Percentiles rank a stretch among this genome's conserved stretches.
Conservation (phyloP, 2,329 filamentous ascomycete genomes). For the Verticillium klebahnii region DNA sequence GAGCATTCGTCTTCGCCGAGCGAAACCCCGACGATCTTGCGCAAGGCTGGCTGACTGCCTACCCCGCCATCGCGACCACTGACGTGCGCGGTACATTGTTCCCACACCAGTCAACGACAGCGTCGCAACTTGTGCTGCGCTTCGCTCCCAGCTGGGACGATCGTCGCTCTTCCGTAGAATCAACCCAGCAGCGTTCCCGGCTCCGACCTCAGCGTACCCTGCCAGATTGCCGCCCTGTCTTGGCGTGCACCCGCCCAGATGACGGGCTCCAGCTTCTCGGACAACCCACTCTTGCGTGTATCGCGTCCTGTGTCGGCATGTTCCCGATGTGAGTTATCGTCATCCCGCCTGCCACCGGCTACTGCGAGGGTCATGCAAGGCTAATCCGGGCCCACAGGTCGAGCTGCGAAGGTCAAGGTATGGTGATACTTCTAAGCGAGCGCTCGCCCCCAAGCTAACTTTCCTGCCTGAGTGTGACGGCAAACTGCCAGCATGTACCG, state of each 20-base stretch:
- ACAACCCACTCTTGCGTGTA: constrained; percentile 62
- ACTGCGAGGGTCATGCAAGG: constrained; percentile 8
- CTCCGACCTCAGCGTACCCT: neutral
- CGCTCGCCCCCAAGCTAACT: neutral
- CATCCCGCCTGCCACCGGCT: constrained; percentile 8
- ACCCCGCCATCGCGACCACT: neutral
- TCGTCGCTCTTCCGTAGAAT: no score
- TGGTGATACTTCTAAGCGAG: constrained; percentile 3
- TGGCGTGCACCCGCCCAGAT: constrained; percentile 22
- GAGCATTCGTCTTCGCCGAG: neutral
- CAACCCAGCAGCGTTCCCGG: no score
- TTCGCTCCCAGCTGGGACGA: neutral
- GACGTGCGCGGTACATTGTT: neutral
- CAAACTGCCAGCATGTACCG: constrained; percentile 90
- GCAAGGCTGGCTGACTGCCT: neutral
- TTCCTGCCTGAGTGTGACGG: constrained; percentile 68
- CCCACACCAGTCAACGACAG: neutral
- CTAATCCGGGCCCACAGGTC: constrained; percentile 40
- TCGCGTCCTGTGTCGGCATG: constrained; percentile 77
- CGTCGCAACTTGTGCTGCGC: constrained; percentile 4
- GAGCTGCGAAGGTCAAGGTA: constrained; percentile 89
- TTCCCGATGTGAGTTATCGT: constrained; percentile 57
- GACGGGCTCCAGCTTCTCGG: constrained; percentile 43
- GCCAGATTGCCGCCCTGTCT: neutral
- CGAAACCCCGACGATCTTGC: neutral